Base-by-base conservation (phyloP, 2,329 filamentous ascomycete species). In the Aspergillus ochraceus region DNA sequence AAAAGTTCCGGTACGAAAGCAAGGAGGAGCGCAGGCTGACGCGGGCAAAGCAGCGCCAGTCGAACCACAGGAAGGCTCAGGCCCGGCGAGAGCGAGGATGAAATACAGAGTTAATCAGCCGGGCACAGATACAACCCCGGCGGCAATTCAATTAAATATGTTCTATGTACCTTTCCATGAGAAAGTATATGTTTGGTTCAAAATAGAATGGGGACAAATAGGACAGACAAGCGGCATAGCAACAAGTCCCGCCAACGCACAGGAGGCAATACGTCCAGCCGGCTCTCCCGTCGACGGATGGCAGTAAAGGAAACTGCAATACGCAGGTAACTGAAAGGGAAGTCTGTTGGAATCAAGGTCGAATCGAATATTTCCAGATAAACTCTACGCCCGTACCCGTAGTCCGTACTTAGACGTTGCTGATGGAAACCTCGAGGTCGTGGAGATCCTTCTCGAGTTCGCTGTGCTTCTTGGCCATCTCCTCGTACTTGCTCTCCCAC, bases 401-500 rank as follows among this genome's bases (percentile, higher is more conserved):
- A 62, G 64, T 66, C 68, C 66, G 52, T 61, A 71, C 73, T 87
- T 88, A 98, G 80, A 98, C 93, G 82, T 92, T 95, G 84, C 89
- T 90, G 80, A 98, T 93, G 81, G 97, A 93, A 71, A 83, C 81
- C 81, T 95, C 91, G 80, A 98, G 91, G 68, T 94, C 90, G 74
- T 96, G 88, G 75, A 97, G 83, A 78, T 97, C 92, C 85, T 94
- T 94, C 85, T 96, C 88, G 70, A 92, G 85, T 59, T 84, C 78
- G 68, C 82, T 81, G 84, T 96, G 90, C 83, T 97, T 96, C 87
- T 93, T 90, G 71, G 89, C 80, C 90, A 97, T 96, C 79, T 98
- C 94, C 82, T 98, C 95, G 83, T 96, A 98, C 85, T 99, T 98
- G 80, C 85, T 77, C 84, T 98, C 95, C 93, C 93, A 97, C 80